Percentiles rank a stretch among this genome's conserved stretches.
Evolutionary conservation across 257 asterid species (phyloP).

Genomic region (Eucommia ulmoides): DNA sequence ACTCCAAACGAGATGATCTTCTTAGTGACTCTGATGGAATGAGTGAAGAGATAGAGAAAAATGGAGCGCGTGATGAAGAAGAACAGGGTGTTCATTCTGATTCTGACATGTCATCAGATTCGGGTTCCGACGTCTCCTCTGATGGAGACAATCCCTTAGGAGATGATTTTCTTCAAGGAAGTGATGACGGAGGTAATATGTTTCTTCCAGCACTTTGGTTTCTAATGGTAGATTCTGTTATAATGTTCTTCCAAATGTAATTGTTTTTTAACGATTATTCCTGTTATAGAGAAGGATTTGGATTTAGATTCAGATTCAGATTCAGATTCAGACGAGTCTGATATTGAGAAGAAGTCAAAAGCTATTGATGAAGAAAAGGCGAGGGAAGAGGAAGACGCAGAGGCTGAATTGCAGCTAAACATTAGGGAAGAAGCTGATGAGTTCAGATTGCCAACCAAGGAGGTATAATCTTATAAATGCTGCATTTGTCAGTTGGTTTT

Average conservation of each 20-base stretch:
- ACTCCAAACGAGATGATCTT: conserved; percentile 30
- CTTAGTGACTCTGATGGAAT: conserved; percentile 34
- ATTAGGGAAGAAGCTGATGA: conserved; percentile 66
- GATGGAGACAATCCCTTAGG: conserved; percentile 74
- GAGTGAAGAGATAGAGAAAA: conserved; percentile 23
- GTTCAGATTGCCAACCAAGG: conserved; percentile 61
- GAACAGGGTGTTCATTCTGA: too few species aligned
- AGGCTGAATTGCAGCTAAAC: conserved; percentile 46
- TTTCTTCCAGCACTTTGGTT: conserved; percentile 5
- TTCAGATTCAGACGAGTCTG: conserved; percentile 46
- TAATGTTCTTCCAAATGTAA: not conserved
- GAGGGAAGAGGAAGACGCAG: conserved; percentile 33
- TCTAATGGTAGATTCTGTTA: conserved; percentile 7
- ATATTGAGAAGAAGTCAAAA: conserved; percentile 37
- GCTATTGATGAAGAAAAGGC: conserved; percentile 39
- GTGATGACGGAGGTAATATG: conserved; percentile 53
- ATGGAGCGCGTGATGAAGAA: conserved; percentile 28
- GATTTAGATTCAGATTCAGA: conserved; percentile 44
- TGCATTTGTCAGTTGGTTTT: conserved; percentile 4
- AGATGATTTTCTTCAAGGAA: conserved; percentile 49
- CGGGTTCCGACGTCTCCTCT: conserved; percentile 63
- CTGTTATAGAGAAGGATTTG: conserved; percentile 23
- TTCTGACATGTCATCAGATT: too few species aligned
- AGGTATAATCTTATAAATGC: too few species aligned
- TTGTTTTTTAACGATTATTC: not conserved